A percentile compares a stretch with the other conserved stretches of the same genome.
Conservation (phyloP, 345 rosid genomes). For the Acer yangbiense region DNA sequence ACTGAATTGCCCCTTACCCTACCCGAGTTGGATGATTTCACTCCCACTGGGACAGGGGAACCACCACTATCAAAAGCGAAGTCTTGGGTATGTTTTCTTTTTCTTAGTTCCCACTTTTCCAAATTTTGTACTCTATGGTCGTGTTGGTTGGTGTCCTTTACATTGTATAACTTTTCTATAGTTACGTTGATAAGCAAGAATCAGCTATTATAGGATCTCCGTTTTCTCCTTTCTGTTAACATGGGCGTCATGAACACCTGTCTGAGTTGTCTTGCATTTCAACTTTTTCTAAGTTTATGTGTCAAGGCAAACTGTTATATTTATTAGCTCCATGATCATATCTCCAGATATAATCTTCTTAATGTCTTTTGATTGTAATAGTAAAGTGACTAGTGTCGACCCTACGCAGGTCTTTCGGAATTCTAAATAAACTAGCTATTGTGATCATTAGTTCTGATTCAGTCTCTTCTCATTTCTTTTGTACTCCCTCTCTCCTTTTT, state of each 20-base stretch:
- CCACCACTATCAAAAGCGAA: slow-evolving; percentile 86
- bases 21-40: slow-evolving; percentile 91
- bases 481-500: background rate
- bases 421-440: no score
- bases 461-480: background rate
- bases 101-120: background rate
- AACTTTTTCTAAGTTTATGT: background rate
- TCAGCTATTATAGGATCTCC: background rate
- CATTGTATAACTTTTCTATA: background rate
- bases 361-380: background rate
- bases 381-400: background rate
- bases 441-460: background rate
- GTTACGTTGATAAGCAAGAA: background rate
- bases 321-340: background rate
- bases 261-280: background rate
- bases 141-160: background rate
- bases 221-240: background rate
- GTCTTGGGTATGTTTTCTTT: slow-evolving; percentile 64
- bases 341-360: background rate
- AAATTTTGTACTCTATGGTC: slow-evolving; percentile 1
- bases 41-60: slow-evolving; percentile 92
- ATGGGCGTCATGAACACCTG: background rate
- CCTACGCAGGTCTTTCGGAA: background rate
- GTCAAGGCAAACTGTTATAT: background rate
- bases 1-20: slow-evolving; percentile 77